Conservation (phyloP, 306 rosid species). For the Senna siamea region DNA sequence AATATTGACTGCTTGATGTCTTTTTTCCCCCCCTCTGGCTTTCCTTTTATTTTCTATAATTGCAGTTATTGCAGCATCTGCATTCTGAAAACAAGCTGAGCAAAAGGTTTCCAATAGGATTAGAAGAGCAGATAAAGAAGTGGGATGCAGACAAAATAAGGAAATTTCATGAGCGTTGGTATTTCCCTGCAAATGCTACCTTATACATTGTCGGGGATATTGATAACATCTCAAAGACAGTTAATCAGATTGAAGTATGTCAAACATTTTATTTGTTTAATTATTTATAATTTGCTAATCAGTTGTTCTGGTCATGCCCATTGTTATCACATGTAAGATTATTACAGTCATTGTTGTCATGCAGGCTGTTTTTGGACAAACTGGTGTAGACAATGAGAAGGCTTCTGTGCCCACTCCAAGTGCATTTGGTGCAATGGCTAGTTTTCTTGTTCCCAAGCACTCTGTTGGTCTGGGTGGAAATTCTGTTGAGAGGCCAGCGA, state of each 20-base stretch:
- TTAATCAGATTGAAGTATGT: slow-evolving; percentile 84
- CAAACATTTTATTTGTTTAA: slow-evolving; percentile 21
- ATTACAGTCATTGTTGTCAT: slow-evolving; percentile 37
- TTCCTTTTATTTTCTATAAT: slow-evolving; percentile 41
- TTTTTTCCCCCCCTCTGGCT: slow-evolving; percentile 1
- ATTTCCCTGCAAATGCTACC: slow-evolving; percentile 98
- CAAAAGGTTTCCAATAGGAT: slow-evolving; percentile 96
- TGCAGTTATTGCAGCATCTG: slow-evolving; percentile 89
- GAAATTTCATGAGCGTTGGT: slow-evolving; percentile 99
- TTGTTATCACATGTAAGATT: slow-evolving; percentile 34
- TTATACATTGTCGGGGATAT: slow-evolving; percentile 96
- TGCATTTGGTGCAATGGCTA: slow-evolving; percentile 98
- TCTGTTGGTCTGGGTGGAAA: slow-evolving; percentile 82
- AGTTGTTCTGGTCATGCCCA: slow-evolving; percentile 24
- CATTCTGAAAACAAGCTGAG: slow-evolving; percentile 99
- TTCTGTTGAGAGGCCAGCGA: slow-evolving; percentile 71
- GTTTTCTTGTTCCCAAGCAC: slow-evolving; percentile 96
- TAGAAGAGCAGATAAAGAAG: slow-evolving; percentile 97
- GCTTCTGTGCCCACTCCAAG: slow-evolving; percentile 71
- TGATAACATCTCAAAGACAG: slow-evolving; percentile 79
- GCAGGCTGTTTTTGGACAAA: slow-evolving; percentile 89
- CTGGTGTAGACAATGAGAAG: slow-evolving; percentile 70
- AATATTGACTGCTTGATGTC: slow-evolving; percentile 10
- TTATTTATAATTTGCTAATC: slow-evolving; percentile 23
- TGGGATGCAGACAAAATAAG: slow-evolving; percentile 98